phyloP scores from a whole-genome alignment of 306 rosid species.

The Rosa multiflora region DNA sequence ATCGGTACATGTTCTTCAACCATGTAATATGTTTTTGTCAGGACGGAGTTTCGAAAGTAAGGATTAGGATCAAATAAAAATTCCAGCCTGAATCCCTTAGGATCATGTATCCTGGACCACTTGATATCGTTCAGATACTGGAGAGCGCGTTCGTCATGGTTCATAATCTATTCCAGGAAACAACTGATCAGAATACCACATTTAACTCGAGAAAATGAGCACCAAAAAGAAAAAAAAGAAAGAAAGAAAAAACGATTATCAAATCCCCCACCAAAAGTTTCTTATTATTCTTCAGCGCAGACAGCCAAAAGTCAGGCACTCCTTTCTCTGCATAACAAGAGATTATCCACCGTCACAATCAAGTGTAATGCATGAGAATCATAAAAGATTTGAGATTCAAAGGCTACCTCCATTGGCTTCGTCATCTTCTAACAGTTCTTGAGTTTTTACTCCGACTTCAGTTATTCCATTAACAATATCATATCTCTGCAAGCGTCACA shows the following conservation, averaged over 20 bases:
- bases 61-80: conserved; percentile 74
- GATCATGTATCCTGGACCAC: conserved; percentile 58
- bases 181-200: conserved; percentile 15
- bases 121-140: conserved; percentile 64
- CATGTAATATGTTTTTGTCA: conserved; percentile 73
- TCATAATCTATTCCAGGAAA: conserved; percentile 48
- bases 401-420: conserved; percentile 38
- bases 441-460: conserved; percentile 48
- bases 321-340: conserved; percentile 57
- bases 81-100: conserved; percentile 77
- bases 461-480: conserved; percentile 63
- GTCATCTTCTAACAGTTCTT: conserved; percentile 26
- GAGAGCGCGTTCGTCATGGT: conserved; percentile 75
- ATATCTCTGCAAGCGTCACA: conserved; percentile 45
- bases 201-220: conserved; percentile 10
- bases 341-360: conserved; percentile 17
- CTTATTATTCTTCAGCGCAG: conserved; percentile 65
- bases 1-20: conserved; percentile 67
- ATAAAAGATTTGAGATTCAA: conserved; percentile 4
- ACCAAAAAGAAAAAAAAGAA: background rate
- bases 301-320: conserved; percentile 75
- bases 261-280: conserved; percentile 45
- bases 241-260: background rate
- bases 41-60: conserved; percentile 58
- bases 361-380: conserved; percentile 16